Percentiles rank a stretch among this genome's conserved stretches.
These are phyloP conservation scores for Tetraselmis chui DNA, from an alignment of 139 green algal genomes.

Conservation along the genomic window DNA sequence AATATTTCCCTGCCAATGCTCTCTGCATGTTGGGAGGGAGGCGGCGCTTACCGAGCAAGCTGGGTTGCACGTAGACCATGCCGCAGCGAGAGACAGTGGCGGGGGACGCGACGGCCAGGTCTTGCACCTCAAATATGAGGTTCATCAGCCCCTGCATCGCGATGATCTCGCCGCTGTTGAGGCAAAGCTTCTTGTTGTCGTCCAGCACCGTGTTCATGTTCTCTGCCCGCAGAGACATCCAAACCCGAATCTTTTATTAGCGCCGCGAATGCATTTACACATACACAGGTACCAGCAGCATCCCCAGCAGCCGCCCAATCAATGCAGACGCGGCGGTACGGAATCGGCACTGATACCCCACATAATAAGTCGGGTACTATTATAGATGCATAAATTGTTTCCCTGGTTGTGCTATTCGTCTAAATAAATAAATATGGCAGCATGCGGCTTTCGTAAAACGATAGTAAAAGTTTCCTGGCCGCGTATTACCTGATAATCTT, in stretches of 20 bases:
- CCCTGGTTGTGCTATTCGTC: too few relatives aligned
- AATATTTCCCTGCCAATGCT: too few relatives aligned
- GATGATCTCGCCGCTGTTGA: slow-evolving; percentile 37
- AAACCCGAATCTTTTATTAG: too few relatives aligned
- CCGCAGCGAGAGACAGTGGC: slow-evolving; percentile 33
- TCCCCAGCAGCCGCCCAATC: neutral
- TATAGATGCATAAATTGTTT: too few relatives aligned
- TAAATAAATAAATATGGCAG: neutral
- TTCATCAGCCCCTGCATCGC: slow-evolving; percentile 28
- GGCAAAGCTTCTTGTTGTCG: slow-evolving; percentile 49
- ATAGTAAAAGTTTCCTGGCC: too few relatives aligned
- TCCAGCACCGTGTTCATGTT: slow-evolving; percentile 78
- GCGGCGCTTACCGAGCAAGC: slow-evolving; percentile 9
- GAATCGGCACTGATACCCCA: too few relatives aligned
- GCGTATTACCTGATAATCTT: too few relatives aligned
- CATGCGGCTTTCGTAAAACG: too few relatives aligned
- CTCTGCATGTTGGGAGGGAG: too few relatives aligned
- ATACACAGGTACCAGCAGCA: neutral
- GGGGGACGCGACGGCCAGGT: slow-evolving; percentile 30
- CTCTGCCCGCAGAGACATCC: slow-evolving; percentile 38
- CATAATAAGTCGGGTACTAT: too few relatives aligned
- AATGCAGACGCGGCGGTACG: neutral
- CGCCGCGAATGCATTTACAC: too few relatives aligned
- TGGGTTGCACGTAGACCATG: slow-evolving; percentile 43
- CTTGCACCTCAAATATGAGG: slow-evolving; percentile 42